Base-by-base conservation (phyloP, 129 eudicot genomes). In the Cynara cardunculus region DNA sequence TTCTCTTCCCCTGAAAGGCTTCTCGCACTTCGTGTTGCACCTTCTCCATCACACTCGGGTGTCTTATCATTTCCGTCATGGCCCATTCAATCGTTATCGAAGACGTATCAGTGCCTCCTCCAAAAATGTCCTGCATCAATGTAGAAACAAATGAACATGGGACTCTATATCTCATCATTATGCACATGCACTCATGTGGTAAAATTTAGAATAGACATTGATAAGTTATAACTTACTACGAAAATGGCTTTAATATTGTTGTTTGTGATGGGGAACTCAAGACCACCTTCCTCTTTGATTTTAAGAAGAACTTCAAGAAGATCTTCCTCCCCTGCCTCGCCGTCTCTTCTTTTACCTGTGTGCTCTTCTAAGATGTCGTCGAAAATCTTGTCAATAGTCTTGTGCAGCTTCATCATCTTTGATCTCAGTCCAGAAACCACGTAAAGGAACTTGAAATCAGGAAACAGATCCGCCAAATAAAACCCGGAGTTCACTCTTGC, bases 21-120 rank as follows among this genome's bases (percentile, higher is more conserved):
- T 62, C 12, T 84, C 87, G 75, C 30, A 85, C 41, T 64, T 80
- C 87, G 0, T 61, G 25, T 49, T 74, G 87, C 25, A 72, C 76
- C 56, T 73, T 72, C 21, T 64, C 14, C 75, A 77, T 62, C 59
- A 31, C 84, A 21, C 19, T 26, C 1, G 70, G 81, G 41, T 78
- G 76, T 35, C 71, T 79, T 9, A 73, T 64, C 59, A 79, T 10
- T 75, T 84, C 87, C 1, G 72, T 2, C 59, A 84, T 72, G 1
- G 75, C 74, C 87, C 87, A 84, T 12, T 64, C 71, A 4, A 67
- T 25, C 27, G 77, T 79, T 3, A 39, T 12, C 1, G 84, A 73
- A 37, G 80, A 27, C 16, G 80, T 84, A 13, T 84, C 87, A 0
- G 80, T 78, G n/a, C 76, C 80, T 7, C 44, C 80, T 22, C 27